These are phyloP conservation scores for Lophiostoma macrostomum DNA, from an alignment of 495 filamentous ascomycete species.

Conservation along the genomic window DNA sequence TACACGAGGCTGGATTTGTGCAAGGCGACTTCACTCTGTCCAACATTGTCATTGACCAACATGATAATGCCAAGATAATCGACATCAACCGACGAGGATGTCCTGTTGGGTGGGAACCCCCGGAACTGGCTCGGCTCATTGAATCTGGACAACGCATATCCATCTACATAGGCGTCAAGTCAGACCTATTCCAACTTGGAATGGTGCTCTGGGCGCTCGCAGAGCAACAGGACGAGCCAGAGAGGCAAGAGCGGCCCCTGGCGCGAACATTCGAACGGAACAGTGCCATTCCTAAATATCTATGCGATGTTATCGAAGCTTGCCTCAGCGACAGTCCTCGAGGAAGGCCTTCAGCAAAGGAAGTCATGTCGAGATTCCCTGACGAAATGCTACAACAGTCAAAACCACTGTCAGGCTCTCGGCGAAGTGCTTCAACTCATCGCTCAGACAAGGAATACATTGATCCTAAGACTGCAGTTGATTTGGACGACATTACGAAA, in stretches of 20 bases:
- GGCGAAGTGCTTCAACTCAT: slow-evolving; percentile 32
- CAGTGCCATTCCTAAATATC: slow-evolving; percentile 32
- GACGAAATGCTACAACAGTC: not conserved
- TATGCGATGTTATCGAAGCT: slow-evolving; percentile 29
- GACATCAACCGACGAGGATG: slow-evolving; percentile 97
- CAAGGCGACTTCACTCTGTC: slow-evolving; percentile 97
- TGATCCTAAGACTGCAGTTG: slow-evolving; percentile 36
- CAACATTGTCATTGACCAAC: slow-evolving; percentile 87
- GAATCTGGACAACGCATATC: slow-evolving; percentile 88
- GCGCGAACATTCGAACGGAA: slow-evolving; percentile 32
- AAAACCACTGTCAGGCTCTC: slow-evolving; percentile 3
- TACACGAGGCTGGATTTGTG: slow-evolving; percentile 95
- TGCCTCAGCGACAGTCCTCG: slow-evolving; percentile 36
- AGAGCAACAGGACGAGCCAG: slow-evolving; percentile 84
- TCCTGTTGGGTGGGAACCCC: slow-evolving; percentile 96
- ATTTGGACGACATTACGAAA: slow-evolving; percentile 35
- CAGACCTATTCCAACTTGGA: slow-evolving; percentile 89
- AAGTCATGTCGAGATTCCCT: slow-evolving; percentile 36
- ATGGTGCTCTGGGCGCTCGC: slow-evolving; percentile 97
- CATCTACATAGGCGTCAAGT: slow-evolving; percentile 99
- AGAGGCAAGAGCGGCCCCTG: slow-evolving; percentile 73
- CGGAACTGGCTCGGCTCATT: slow-evolving; percentile 83
- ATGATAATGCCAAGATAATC: slow-evolving; percentile 91
- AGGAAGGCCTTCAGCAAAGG: slow-evolving; percentile 30
- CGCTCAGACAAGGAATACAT: slow-evolving; percentile 41